phyloP scores from a whole-genome alignment of 1,284 basidiomycete species.

The Butyriboletus regius region DNA sequence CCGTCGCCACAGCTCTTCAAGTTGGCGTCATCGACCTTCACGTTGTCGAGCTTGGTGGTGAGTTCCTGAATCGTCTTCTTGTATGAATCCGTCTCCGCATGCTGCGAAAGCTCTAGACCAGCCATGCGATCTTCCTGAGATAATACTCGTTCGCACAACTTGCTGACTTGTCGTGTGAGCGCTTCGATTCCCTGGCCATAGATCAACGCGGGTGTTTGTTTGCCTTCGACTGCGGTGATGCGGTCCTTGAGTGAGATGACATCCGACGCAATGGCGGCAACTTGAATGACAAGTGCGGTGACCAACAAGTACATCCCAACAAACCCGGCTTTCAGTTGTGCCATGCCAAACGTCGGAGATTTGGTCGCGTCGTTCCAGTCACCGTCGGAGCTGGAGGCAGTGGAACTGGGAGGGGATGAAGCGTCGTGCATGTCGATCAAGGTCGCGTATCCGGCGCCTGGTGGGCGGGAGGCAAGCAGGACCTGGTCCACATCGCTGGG shows the following conservation, averaged over 20 bases:
- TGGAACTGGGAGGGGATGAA: neutral
- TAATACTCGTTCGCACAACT: slow-evolving; percentile 5
- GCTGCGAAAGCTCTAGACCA: slow-evolving; percentile 10
- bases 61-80: slow-evolving; percentile 15
- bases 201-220: neutral
- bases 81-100: slow-evolving; percentile 1
- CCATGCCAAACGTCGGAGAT: neutral
- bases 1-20: slow-evolving; percentile 5
- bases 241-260: slow-evolving; percentile 19
- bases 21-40: slow-evolving; percentile 1
- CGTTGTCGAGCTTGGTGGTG: slow-evolving; percentile 3
- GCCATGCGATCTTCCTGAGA: slow-evolving; percentile 15
- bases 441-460: neutral
- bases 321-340: slow-evolving; percentile 6
- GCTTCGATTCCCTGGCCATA: neutral
- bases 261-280: slow-evolving; percentile 9
- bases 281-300: slow-evolving; percentile 4
- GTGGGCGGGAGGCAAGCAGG: neutral
- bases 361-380: neutral
- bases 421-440: neutral
- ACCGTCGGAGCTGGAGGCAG: neutral
- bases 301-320: slow-evolving; percentile 11
- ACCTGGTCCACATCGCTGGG: neutral
- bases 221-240: slow-evolving; percentile 13
- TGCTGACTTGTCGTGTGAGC: slow-evolving; percentile 7